Evolutionary conservation across 331 rosid genomes (phyloP).

Genomic region (Dryas integrifolia): DNA sequence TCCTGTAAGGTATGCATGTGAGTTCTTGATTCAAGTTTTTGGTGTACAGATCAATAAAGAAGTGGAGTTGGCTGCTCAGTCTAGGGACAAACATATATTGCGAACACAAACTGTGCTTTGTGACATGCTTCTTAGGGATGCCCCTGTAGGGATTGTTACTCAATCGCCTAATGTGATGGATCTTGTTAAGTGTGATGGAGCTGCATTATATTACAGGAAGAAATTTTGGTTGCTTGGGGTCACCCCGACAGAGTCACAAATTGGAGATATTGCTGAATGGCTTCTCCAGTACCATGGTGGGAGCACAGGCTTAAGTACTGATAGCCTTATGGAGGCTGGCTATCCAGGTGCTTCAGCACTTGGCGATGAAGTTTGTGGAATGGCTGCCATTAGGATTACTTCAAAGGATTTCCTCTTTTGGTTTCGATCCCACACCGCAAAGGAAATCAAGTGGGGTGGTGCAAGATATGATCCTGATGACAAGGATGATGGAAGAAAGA

Average conservation of each 20-base stretch:
- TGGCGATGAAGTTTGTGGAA: conserved; percentile 42
- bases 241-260: conserved; percentile 35
- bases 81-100: conserved; percentile 41
- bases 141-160: conserved; percentile 38
- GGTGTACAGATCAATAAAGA: conserved; percentile 46
- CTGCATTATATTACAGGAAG: conserved; percentile 41
- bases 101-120: conserved; percentile 43
- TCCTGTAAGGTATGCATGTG: conserved; percentile 49
- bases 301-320: conserved; percentile 45
- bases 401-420: conserved; percentile 44
- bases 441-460: conserved; percentile 51
- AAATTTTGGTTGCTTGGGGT: conserved; percentile 40
- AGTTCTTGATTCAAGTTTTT: conserved; percentile 50
- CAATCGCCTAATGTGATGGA: conserved; percentile 46
- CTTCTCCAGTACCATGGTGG: conserved; percentile 40
- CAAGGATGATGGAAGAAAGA: conserved; percentile 42
- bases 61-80: conserved; percentile 42
- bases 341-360: conserved; percentile 44
- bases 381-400: conserved; percentile 44
- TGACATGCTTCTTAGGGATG: conserved; percentile 48
- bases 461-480: conserved; percentile 42
- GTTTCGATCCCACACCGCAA: conserved; percentile 46
- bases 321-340: conserved; percentile 48
- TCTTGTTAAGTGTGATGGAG: conserved; percentile 46
- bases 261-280: conserved; percentile 39